These are phyloP conservation scores for Candolleomyces eurysporus DNA, from an alignment of 768 basidiomycete genomes.

Conservation along the genomic window DNA sequence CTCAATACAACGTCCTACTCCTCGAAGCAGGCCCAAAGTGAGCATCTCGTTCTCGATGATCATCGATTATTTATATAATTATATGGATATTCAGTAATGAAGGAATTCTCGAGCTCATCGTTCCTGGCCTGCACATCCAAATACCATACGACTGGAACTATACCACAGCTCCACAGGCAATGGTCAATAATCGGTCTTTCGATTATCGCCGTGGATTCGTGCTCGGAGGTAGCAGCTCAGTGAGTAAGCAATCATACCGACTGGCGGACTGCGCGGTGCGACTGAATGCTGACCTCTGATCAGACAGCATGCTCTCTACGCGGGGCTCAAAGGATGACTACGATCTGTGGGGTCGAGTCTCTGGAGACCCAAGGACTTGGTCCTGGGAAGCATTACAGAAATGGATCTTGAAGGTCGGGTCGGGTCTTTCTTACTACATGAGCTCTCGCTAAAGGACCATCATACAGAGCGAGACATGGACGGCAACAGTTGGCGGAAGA, in stretches of 20 bases:
- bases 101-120: constrained; percentile 12
- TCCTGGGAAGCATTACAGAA: no score
- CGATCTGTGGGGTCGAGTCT: constrained; percentile 13
- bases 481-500: constrained; percentile 27
- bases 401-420: no score
- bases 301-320: constrained; percentile 23
- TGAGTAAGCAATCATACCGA: constrained; percentile 20
- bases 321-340: not conserved
- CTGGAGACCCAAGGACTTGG: no score
- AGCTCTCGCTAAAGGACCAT: not conserved
- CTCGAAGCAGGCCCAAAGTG: no score
- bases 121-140: constrained; percentile 16
- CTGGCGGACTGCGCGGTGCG: not conserved
- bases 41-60: no score
- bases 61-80: no score
- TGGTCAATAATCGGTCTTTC: constrained; percentile 21
- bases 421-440: no score
- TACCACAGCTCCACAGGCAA: constrained; percentile 24
- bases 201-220: constrained; percentile 26
- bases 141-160: constrained; percentile 30
- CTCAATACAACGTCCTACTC: no score
- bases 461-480: constrained; percentile 29
- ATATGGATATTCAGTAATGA: constrained; percentile 15
- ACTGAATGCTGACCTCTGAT: not conserved
- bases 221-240: constrained; percentile 29